Evolutionary conservation across 129 eudicot genomes (phyloP).

Genomic region (Flaveria brownii): DNA sequence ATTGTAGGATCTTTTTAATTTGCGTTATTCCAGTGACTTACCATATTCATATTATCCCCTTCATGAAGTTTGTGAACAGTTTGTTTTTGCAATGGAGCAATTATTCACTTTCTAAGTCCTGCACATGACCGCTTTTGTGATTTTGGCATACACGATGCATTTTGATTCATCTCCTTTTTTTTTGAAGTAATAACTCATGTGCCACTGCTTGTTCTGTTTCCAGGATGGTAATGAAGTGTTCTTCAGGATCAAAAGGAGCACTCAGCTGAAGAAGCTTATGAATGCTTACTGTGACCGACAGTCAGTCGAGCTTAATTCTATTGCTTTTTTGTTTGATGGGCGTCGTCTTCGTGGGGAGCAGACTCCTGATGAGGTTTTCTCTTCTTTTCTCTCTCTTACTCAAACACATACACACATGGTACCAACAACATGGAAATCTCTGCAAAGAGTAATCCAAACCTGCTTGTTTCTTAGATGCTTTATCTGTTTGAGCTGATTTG

Average conservation of each 20-base stretch:
- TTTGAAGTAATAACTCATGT: background rate
- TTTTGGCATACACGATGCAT: too few relatives aligned
- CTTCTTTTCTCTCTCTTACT: background rate
- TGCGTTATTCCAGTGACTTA: too few relatives aligned
- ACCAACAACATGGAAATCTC: background rate
- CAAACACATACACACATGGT: background rate
- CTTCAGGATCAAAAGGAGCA: conserved; percentile 72
- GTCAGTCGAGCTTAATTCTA: conserved; percentile 59
- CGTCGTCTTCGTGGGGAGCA: conserved; percentile 69
- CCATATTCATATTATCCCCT: too few relatives aligned
- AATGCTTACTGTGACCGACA: conserved; percentile 75
- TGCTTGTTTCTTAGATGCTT: background rate
- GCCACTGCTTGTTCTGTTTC: conserved; percentile 2
- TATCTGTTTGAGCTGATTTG: background rate
- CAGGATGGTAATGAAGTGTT: conserved; percentile 76
- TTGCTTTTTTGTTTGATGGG: conserved; percentile 75
- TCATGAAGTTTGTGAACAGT: too few relatives aligned
- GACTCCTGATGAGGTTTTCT: conserved; percentile 67
- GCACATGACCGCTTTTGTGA: too few relatives aligned
- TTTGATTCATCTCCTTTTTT: too few relatives aligned
- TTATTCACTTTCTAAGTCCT: too few relatives aligned
- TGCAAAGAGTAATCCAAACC: background rate
- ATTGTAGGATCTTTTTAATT: too few relatives aligned
- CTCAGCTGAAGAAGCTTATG: conserved; percentile 79
- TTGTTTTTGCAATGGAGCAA: too few relatives aligned